Evolutionary conservation across 139 green algal species (phyloP), one percentile per base, ranked within the genome.

Genomic region (Haematococcus lacustris): DNA sequence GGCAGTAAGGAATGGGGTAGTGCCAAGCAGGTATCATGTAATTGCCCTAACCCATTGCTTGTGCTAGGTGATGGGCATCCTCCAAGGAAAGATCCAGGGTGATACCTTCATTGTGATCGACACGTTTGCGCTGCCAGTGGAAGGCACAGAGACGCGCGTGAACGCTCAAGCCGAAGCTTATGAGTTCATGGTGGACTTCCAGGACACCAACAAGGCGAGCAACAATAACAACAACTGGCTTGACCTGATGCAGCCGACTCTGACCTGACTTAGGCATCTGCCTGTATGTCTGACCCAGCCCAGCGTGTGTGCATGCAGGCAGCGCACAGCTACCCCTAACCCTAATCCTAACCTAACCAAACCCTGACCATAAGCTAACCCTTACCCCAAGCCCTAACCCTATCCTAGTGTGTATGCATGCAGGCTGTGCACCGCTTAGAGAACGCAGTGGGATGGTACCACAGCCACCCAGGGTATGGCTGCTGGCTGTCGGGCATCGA

Each of bases 381-480:
- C n/a, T n/a, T n/a, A n/a, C n/a, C n/a, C n/a, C n/a, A n/a, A n/a
- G n/a, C n/a, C n/a, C n/a, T n/a, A n/a, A n/a, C n/a, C n/a, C n/a
- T n/a, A n/a, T n/a, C n/a, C n/a, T n/a, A n/a, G n/a, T n/a, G n/a
- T n/a, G 3, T 33, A 34, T 28, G 38, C 26, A 33, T 77, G 66
- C 76, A 91, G 83, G 51, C 80, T 50, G 85, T 90, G 13, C 89
- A 93, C 2, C 78, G 92, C 2, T 53, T 82, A 26, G 95, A 99
- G 72, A 96, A 99, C 78, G 86, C 97, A 25, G 88, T 98, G 53
- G 95, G 95, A n/a, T 99, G 95, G 95, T 99, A 99, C 79, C 95
- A 99, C 82, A 91, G 75, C 37, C 95, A 99, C 80, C 95, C 95
- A 3, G 95, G 95, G 3, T 99, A 99, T 75, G 95, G 95, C 51